Percentiles rank a stretch among this genome's conserved stretches.
phyloP scores from a whole-genome alignment of 768 basidiomycete genomes.

The Boletus sensibilis region DNA sequence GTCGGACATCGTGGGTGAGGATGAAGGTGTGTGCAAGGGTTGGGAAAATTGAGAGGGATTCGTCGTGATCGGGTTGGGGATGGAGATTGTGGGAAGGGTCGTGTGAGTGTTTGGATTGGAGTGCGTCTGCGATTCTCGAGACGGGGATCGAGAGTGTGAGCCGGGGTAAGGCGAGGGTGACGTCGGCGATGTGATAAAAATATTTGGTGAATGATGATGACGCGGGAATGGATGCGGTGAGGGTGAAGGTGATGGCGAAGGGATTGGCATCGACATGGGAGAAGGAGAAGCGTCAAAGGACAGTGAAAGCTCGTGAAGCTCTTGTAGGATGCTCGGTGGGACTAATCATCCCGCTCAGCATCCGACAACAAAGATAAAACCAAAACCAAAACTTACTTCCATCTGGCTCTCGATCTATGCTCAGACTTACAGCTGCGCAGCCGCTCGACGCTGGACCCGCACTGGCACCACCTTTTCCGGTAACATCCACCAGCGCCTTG shows the following conservation, averaged over 20 bases:
- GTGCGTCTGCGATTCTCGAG: conserved; percentile 20
- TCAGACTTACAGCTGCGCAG: neutral
- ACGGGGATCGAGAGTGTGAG: conserved; percentile 20
- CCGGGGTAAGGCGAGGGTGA: conserved; percentile 35
- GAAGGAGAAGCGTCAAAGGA: conserved; percentile 24
- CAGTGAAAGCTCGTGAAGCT: conserved; percentile 29
- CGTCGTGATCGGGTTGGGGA: conserved; percentile 1
- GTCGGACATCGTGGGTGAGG: conserved; percentile 30
- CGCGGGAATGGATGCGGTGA: conserved; percentile 20
- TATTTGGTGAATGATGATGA: conserved; percentile 52
- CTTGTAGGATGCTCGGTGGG: conserved; percentile 21
- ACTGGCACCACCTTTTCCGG: conserved; percentile 40
- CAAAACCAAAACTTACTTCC: conserved; percentile 10
- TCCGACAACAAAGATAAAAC: neutral
- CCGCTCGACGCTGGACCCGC: neutral
- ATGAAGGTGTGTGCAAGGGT: conserved; percentile 27
- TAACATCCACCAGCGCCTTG: conserved; percentile 60
- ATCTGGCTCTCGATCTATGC: conserved; percentile 12
- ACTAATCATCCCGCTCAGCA: conserved; percentile 15
- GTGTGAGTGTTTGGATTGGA: conserved; percentile 6
- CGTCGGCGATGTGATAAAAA: conserved; percentile 68
- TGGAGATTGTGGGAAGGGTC: conserved; percentile 13
- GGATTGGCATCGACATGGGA: conserved; percentile 13
- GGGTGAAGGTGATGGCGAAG: conserved; percentile 30
- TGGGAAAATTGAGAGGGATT: conserved; percentile 10